Conservation (phyloP, 495 filamentous ascomycete species). For the Cudoniella acicularis region DNA sequence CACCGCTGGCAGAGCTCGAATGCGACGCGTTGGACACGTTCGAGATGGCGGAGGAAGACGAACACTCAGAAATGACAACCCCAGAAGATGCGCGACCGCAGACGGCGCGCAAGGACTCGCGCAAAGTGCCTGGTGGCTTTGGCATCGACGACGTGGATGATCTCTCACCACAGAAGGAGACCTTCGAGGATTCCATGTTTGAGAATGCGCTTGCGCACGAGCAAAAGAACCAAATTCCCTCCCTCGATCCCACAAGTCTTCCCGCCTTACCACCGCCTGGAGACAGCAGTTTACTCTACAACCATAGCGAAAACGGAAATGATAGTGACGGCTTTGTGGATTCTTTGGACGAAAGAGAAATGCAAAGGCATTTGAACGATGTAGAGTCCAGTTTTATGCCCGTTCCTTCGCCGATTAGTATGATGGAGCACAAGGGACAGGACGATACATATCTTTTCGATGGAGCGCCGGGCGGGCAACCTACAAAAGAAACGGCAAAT, state of each 20-base stretch:
- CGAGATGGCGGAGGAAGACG: conserved; percentile 23
- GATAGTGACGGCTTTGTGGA: conserved; percentile 35
- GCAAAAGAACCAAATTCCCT: conserved; percentile 14
- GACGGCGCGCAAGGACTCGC: conserved; percentile 20
- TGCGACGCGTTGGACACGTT: conserved; percentile 18
- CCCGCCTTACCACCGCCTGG: conserved; percentile 19
- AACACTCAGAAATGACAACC: conserved; percentile 5
- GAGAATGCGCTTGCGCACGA: conserved; percentile 7
- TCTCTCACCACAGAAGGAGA: conserved; percentile 20
- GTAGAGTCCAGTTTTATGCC: conserved; percentile 81
- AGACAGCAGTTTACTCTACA: conserved; percentile 23
- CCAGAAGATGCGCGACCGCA: conserved; percentile 13
- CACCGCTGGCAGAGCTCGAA: conserved; percentile 6
- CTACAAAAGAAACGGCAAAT: background rate
- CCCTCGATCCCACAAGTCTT: conserved; percentile 17
- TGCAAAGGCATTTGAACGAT: conserved; percentile 71
- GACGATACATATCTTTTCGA: conserved; percentile 69
- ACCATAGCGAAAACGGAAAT: conserved; percentile 13
- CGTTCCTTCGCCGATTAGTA: conserved; percentile 33
- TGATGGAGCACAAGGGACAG: conserved; percentile 30
- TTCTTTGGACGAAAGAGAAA: conserved; percentile 58
- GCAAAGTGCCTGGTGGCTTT: conserved; percentile 24
- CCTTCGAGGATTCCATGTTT: conserved; percentile 18
- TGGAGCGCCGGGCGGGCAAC: conserved; percentile 29
- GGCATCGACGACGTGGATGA: conserved; percentile 20